phyloP scores from a whole-genome alignment of 2,329 filamentous ascomycete species.

The Penicillium palitans region DNA sequence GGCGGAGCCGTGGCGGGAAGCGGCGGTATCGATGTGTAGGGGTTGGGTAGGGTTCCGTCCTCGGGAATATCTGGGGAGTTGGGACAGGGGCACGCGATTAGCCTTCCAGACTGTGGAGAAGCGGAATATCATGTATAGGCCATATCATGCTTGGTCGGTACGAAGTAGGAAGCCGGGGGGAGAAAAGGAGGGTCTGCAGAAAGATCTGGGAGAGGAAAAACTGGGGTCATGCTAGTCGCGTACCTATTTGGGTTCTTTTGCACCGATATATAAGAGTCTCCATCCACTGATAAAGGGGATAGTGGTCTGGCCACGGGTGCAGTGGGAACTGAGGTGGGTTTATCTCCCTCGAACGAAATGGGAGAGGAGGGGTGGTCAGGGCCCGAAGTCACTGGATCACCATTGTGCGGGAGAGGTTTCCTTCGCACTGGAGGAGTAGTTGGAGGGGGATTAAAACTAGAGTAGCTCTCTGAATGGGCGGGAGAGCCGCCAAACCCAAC shows the following conservation, averaged over 20 bases:
- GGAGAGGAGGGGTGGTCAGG: slow-evolving; percentile 26
- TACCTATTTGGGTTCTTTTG: slow-evolving; percentile 45
- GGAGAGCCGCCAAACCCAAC: slow-evolving; percentile 19
- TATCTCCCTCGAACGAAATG: slow-evolving; percentile 29
- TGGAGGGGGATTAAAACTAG: slow-evolving; percentile 23
- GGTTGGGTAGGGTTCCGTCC: slow-evolving; percentile 36
- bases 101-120: slow-evolving; percentile 24
- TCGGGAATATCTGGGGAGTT: slow-evolving; percentile 41
- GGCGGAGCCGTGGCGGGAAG: slow-evolving; percentile 22
- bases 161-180: not conserved
- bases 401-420: slow-evolving; percentile 56
- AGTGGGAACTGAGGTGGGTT: slow-evolving; percentile 22
- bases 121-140: slow-evolving; percentile 24
- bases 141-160: slow-evolving; percentile 15
- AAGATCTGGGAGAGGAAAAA: slow-evolving; percentile 9
- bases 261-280: slow-evolving; percentile 31
- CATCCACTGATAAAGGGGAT: slow-evolving; percentile 29
- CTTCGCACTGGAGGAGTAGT: slow-evolving; percentile 48
- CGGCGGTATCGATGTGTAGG: slow-evolving; percentile 36
- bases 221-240: slow-evolving; percentile 18
- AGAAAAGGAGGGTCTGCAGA: slow-evolving; percentile 6
- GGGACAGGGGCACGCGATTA: slow-evolving; percentile 28
- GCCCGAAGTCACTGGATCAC: slow-evolving; percentile 40
- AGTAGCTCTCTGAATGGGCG: slow-evolving; percentile 17
- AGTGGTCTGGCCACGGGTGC: slow-evolving; percentile 19